Evolutionary conservation across 1,284 basidiomycete genomes (phyloP).

Genomic region (Fistulinella cinereoalba): DNA sequence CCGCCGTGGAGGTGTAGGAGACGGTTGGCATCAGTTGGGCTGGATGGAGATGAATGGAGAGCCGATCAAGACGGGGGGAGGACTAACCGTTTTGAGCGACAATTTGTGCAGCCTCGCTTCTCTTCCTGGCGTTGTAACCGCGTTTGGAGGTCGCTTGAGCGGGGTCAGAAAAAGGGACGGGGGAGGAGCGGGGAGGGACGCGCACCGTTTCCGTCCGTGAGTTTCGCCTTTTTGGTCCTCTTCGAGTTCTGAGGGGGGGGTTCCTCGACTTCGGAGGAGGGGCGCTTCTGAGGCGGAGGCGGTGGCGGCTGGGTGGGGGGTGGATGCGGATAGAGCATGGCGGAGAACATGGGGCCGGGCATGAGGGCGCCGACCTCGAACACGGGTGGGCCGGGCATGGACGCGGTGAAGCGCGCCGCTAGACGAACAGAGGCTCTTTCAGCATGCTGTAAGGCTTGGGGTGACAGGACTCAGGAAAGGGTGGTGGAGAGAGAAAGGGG

Average conservation of each 20-base stretch:
- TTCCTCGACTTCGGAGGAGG: constrained; percentile 37
- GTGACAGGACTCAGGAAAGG: constrained; percentile 21
- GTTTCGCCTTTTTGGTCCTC: constrained; percentile 41
- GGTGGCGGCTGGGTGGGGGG: constrained; percentile 23
- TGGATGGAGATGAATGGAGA: constrained; percentile 26
- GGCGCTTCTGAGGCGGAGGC: constrained; percentile 37
- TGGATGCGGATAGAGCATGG: constrained; percentile 31
- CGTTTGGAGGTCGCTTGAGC: constrained; percentile 50
- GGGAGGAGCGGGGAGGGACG: not conserved
- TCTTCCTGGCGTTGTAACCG: constrained; percentile 65
- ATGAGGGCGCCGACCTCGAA: constrained; percentile 34
- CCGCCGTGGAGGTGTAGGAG: constrained; percentile 39
- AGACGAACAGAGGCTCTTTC: constrained; percentile 57
- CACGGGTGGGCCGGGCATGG: constrained; percentile 35
- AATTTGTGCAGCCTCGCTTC: constrained; percentile 60
- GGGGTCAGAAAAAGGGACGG: constrained; percentile 14
- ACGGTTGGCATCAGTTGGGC: constrained; percentile 49
- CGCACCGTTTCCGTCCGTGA: constrained; percentile 35
- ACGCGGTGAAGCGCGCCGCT: constrained; percentile 46
- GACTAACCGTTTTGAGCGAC: constrained; percentile 54
- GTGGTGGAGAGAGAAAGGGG: constrained; percentile 14
- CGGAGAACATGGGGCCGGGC: constrained; percentile 33
- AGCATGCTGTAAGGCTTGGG: constrained; percentile 46
- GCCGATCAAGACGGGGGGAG: constrained; percentile 21
- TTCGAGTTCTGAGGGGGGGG: constrained; percentile 38